phyloP scores from a whole-genome alignment of 371 early-diverging fungal genomes.

The Mucor indicus region DNA sequence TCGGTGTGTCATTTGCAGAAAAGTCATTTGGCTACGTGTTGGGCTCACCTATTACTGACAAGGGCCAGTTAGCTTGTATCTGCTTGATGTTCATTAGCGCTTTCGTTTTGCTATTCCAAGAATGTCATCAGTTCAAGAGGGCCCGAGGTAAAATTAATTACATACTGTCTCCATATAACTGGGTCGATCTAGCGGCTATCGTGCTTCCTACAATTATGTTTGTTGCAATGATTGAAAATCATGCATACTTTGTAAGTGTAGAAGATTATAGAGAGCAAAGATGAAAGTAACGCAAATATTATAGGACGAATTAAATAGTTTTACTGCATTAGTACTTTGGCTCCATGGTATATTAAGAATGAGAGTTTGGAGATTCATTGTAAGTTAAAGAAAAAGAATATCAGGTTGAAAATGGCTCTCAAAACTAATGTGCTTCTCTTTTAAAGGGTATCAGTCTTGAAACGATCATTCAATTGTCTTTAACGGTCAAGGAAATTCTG shows the following conservation, averaged over 20 bases:
- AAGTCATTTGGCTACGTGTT: not conserved
- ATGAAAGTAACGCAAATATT: no score
- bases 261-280: no score
- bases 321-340: constrained; percentile 6
- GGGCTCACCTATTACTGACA: not conserved
- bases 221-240: not conserved
- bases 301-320: constrained; percentile 6
- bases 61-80: not conserved
- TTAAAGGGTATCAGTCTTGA: constrained; percentile 8
- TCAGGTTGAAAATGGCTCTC: not conserved
- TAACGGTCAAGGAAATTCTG: constrained; percentile 1
- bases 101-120: not conserved
- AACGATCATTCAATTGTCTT: constrained; percentile 5
- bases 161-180: not conserved
- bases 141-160: not conserved
- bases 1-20: constrained; percentile 1
- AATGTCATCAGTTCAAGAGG: not conserved
- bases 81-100: not conserved
- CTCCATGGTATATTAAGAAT: constrained; percentile 5
- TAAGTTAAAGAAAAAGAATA: not conserved
- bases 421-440: no score
- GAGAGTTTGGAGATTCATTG: constrained; percentile 4
- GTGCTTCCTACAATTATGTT: not conserved
- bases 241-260: constrained; percentile 2
- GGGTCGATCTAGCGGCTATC: constrained; percentile 1